Evolutionary conservation across 2,329 filamentous ascomycete genomes (phyloP).

Genomic region (Exophiala oligosperma): DNA sequence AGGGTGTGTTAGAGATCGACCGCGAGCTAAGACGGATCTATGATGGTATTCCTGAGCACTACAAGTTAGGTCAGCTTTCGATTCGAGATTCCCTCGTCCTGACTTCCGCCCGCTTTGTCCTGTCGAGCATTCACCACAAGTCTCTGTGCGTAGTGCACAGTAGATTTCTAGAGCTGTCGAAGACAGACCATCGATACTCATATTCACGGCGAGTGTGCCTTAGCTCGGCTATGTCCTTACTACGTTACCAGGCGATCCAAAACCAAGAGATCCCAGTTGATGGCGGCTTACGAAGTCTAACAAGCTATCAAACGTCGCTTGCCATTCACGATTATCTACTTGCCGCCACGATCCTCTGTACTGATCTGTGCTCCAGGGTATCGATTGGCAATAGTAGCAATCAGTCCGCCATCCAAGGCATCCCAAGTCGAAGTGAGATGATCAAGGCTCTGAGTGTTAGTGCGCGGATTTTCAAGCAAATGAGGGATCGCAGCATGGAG

Average conservation of each 20-base stretch:
- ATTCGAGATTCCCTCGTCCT: constrained; percentile 63
- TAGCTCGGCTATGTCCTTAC: constrained; percentile 77
- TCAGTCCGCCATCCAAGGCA: constrained; percentile 43
- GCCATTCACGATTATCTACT: constrained; percentile 83
- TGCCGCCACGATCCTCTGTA: constrained; percentile 77
- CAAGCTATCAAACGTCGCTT: constrained; percentile 75
- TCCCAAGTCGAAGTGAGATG: constrained; percentile 60
- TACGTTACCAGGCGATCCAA: constrained; percentile 73
- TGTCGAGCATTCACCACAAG: constrained; percentile 84
- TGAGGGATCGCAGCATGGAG: constrained; percentile 78
- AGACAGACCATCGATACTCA: constrained; percentile 75
- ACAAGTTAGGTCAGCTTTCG: constrained; percentile 63
- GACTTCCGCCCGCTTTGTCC: constrained; percentile 77
- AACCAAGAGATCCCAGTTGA: constrained; percentile 70
- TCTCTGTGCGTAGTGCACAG: constrained; percentile 84
- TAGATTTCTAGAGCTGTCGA: constrained; percentile 76
- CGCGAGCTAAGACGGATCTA: constrained; percentile 55
- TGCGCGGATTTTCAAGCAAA: constrained; percentile 73
- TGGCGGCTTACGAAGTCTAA: constrained; percentile 69
- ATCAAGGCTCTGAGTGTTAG: constrained; percentile 69
- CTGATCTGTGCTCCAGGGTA: constrained; percentile 60
- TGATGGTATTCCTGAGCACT: constrained; percentile 72
- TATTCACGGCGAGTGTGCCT: constrained; percentile 82
- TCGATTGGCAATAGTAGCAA: not conserved
- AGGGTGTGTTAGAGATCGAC: constrained; percentile 61